Evolutionary conservation across 352 stramenopile species (phyloP).

Genomic region (Phytopythium ostracodes): DNA sequence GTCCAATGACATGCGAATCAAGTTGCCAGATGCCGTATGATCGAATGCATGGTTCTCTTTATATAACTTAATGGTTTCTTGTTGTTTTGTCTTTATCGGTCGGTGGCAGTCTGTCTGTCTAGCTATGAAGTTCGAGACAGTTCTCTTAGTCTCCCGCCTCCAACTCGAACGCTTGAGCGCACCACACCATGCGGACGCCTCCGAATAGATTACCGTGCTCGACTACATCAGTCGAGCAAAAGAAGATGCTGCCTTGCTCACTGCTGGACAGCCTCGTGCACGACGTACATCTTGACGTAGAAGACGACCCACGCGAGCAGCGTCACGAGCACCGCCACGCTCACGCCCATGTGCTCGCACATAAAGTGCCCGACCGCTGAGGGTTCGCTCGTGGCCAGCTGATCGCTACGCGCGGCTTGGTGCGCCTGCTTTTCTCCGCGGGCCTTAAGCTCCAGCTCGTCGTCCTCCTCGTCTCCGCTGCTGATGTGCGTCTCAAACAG

Average conservation of each 20-base stretch:
- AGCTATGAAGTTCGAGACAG: too few species aligned
- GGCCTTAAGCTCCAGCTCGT: not conserved
- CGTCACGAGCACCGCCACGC: slow-evolving; percentile 19
- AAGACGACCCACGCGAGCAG: slow-evolving; percentile 35
- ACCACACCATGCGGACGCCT: too few species aligned
- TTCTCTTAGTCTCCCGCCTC: not conserved
- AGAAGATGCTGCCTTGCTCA: not conserved
- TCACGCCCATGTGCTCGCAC: slow-evolving; percentile 5
- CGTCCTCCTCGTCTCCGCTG: slow-evolving; percentile 1
- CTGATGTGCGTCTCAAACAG: slow-evolving; percentile 5
- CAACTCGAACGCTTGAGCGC: too few species aligned
- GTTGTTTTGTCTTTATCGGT: not conserved
- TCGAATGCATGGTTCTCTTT: too few species aligned
- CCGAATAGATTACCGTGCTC: too few species aligned
- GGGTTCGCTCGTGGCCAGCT: not conserved
- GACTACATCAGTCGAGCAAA: too few species aligned
- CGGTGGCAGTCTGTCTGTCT: not conserved
- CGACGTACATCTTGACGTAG: slow-evolving; percentile 19
- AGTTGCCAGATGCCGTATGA: too few species aligned
- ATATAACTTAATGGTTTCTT: not conserved
- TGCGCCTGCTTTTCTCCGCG: not conserved
- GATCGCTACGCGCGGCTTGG: not conserved
- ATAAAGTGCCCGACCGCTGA: not conserved
- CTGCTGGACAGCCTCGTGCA: slow-evolving; percentile 6
- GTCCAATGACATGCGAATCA: too few species aligned